phyloP scores from a whole-genome alignment of 2,329 filamentous ascomycete genomes.

The Trichoderma harzianum region DNA sequence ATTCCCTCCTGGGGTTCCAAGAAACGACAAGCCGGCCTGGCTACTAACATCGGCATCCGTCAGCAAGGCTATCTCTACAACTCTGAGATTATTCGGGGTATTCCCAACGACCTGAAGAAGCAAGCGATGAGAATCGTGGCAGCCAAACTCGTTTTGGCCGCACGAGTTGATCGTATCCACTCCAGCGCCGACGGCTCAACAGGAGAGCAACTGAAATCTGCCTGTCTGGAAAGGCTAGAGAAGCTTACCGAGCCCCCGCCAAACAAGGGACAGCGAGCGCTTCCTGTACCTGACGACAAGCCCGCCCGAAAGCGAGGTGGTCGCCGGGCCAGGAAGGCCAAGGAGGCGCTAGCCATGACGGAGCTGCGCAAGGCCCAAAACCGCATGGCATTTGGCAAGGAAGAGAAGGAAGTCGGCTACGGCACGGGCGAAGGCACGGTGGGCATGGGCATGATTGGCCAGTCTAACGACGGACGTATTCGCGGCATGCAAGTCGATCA shows the following conservation, averaged over 20 bases:
- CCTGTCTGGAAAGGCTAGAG: constrained; percentile 81
- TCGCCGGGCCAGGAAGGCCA: constrained; percentile 83
- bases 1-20: constrained; percentile 87
- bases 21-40: constrained; percentile 78
- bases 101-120: constrained; percentile 82
- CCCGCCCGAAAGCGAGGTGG: constrained; percentile 90
- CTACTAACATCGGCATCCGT: constrained; percentile 85
- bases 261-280: constrained; percentile 80
- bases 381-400: constrained; percentile 90
- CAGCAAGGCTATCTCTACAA: constrained; percentile 94
- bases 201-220: constrained; percentile 76
- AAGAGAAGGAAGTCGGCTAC: constrained; percentile 91
- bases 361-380: constrained; percentile 96
- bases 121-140: constrained; percentile 95
- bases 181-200: constrained; percentile 76
- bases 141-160: constrained; percentile 89
- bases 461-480: constrained; percentile 82
- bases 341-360: constrained; percentile 96
- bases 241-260: constrained; percentile 89
- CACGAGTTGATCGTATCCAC: constrained; percentile 83
- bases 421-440: constrained; percentile 80
- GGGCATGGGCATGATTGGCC: constrained; percentile 93
- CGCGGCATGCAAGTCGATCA: constrained; percentile 87
- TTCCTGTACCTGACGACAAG: constrained; percentile 94
- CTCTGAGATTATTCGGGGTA: constrained; percentile 80